A percentile compares a stretch with the other conserved stretches of the same genome.
Evolutionary conservation across 1,139 yeast genomes (phyloP).

Genomic region (Candida sojae): DNA sequence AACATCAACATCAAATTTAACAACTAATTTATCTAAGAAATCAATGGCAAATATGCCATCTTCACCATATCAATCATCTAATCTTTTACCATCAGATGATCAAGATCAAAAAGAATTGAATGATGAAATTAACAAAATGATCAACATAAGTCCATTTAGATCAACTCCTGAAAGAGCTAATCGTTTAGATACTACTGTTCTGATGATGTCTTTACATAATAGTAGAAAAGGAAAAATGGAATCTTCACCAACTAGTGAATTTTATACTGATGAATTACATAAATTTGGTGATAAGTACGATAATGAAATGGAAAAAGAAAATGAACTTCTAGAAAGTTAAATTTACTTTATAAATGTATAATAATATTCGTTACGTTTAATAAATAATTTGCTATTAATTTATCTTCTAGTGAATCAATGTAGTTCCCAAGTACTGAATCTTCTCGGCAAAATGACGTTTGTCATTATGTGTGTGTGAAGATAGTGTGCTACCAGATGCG

Average conservation of each 20-base stretch:
- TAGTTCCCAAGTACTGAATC: too few species aligned
- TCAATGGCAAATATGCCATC: slow-evolving; percentile 44
- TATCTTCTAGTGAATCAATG: neutral
- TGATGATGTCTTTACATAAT: slow-evolving; percentile 28
- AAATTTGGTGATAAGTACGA: neutral
- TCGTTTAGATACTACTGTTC: slow-evolving; percentile 39
- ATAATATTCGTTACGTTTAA: too few species aligned
- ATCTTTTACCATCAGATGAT: slow-evolving; percentile 4
- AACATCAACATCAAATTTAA: slow-evolving; percentile 7
- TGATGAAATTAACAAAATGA: slow-evolving; percentile 11
- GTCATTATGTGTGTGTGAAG: too few species aligned
- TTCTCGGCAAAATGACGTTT: too few species aligned
- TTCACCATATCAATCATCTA: slow-evolving; percentile 27
- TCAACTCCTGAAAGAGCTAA: slow-evolving; percentile 37
- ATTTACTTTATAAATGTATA: neutral
- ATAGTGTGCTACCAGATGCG: too few species aligned
- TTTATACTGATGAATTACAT: slow-evolving; percentile 20
- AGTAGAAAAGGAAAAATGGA: slow-evolving; percentile 20
- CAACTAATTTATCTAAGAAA: slow-evolving; percentile 22
- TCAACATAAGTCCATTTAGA: slow-evolving; percentile 10
- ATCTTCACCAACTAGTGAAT: slow-evolving; percentile 37
- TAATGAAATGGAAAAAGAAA: neutral
- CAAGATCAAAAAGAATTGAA: slow-evolving; percentile 5
- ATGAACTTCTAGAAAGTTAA: neutral
- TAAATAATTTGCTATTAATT: neutral